A percentile compares a stretch with the other conserved stretches of the same genome.
Evolutionary conservation across 305 asterid species (phyloP).

Genomic region (Fraxinus angustifolia): DNA sequence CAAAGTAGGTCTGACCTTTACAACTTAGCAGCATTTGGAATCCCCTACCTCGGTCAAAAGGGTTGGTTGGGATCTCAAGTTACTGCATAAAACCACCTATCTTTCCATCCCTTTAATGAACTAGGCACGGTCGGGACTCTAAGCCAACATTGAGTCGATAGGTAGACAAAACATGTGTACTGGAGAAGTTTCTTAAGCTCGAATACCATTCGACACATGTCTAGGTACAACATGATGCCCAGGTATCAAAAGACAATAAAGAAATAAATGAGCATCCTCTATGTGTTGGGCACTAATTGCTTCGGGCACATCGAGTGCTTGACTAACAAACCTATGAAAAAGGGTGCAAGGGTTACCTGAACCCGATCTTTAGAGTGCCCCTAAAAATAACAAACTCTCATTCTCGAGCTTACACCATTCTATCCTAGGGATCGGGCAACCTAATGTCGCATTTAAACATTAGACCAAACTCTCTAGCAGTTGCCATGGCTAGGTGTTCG

Average conservation of each 20-base stretch:
- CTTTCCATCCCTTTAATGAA: neutral
- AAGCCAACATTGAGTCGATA: neutral
- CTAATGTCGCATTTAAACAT: neutral
- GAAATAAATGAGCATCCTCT: neutral
- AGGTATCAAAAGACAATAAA: neutral
- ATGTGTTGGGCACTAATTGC: neutral
- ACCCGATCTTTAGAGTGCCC: neutral
- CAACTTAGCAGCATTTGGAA: neutral
- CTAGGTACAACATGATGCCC: neutral
- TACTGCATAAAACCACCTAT: neutral
- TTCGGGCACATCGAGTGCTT: neutral
- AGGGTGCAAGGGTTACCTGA: neutral
- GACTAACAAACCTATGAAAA: neutral
- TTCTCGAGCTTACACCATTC: neutral
- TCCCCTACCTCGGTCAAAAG: neutral
- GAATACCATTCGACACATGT: neutral
- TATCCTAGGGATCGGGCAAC: neutral
- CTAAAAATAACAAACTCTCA: neutral
- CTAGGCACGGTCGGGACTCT: neutral
- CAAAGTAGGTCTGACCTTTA: neutral
- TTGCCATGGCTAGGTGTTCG: neutral
- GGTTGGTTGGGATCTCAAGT: neutral
- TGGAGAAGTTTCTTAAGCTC: neutral
- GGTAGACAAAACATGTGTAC: neutral
- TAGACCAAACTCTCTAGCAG: neutral